Base-by-base conservation (phyloP, 768 basidiomycete species). In the Lactarius quietus region DNA sequence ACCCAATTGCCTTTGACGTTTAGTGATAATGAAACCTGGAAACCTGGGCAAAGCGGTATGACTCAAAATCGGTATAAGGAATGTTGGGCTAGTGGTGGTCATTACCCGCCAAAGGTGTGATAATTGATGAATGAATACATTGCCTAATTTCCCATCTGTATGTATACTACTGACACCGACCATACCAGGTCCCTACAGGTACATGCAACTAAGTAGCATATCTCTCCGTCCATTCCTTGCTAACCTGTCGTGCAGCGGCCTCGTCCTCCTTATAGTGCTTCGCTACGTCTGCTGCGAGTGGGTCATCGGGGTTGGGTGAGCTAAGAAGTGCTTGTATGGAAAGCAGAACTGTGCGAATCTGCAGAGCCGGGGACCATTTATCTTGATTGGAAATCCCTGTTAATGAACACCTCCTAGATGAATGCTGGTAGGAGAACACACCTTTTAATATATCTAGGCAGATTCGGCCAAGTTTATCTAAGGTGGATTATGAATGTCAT, bases 241-340 rank as follows among this genome's bases (percentile, higher is more conserved):
- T 93, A 66, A 97, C 93, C 39, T 88, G 81, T 78, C 93, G 91
- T 29, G 97, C 97, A 64, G 90, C 95, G 76, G 86, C 84, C 82
- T 97, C 93, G 75, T 98, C 83, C 80, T 98, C 93, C 78, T 99
- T 98, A 84, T 97, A 99, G 73, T 98, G 95, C 76, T 97, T 95
- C 33, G 97, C 97, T 20, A 94, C 92, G 69, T 96, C 94, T 43
- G 94, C 93, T 38, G 94, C 94, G 31, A 96, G 84, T 6, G 94
- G 94, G 73, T 96, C 94, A 72, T 96, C 94, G 1, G 97, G 97
- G 77, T 99, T 99, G 3, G 97, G 97, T 1, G 97, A 89, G 68
- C 90, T 92, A 51, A 99, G 82, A 54, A 99, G 81, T n/a, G 97
- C 97, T 77, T 99, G 97, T 73, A 99, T 84, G 45, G 96, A 98